Evolutionary conservation across 2,329 filamentous ascomycete species (phyloP).

Genomic region (Bipolaris gigantea): DNA sequence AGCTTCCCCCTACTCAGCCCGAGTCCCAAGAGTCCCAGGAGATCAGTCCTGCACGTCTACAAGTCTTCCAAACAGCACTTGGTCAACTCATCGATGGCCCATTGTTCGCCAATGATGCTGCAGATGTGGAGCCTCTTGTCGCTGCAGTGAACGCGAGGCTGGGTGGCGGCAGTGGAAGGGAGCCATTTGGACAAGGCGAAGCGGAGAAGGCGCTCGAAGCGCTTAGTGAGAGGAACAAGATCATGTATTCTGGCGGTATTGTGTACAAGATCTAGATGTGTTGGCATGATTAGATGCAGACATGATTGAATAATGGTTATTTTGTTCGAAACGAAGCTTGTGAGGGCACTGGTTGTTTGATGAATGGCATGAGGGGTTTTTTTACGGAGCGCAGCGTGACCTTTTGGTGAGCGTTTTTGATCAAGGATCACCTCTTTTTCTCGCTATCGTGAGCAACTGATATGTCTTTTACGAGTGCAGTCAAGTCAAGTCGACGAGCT

Average conservation of each 20-base stretch:
- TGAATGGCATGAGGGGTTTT: not conserved
- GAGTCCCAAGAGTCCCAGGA: slow-evolving; percentile 47
- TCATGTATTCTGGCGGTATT: slow-evolving; percentile 67
- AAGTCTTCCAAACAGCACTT: slow-evolving; percentile 75
- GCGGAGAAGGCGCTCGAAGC: slow-evolving; percentile 74
- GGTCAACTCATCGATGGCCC: slow-evolving; percentile 80
- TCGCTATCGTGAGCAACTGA: too few species aligned
- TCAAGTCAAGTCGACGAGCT: too few species aligned
- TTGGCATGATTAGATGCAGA: not conserved
- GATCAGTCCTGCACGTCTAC: slow-evolving; percentile 65
- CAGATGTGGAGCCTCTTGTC: slow-evolving; percentile 73
- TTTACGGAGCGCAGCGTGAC: not conserved
- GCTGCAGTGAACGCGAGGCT: slow-evolving; percentile 77
- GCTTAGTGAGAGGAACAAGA: slow-evolving; percentile 81
- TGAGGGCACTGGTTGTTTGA: not conserved
- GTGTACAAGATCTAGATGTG: slow-evolving; percentile 51
- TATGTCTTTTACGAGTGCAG: too few species aligned
- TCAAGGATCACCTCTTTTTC: too few species aligned
- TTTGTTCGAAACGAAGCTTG: not conserved
- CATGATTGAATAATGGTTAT: not conserved
- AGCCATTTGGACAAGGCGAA: slow-evolving; percentile 69
- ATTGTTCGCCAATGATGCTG: slow-evolving; percentile 86
- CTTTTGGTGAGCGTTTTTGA: not conserved
- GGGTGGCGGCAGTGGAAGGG: slow-evolving; percentile 58
- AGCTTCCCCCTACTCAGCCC: slow-evolving; percentile 61